These are phyloP conservation scores for Aspergillus affinis DNA, from an alignment of 495 filamentous ascomycete genomes.

Conservation along the genomic window DNA sequence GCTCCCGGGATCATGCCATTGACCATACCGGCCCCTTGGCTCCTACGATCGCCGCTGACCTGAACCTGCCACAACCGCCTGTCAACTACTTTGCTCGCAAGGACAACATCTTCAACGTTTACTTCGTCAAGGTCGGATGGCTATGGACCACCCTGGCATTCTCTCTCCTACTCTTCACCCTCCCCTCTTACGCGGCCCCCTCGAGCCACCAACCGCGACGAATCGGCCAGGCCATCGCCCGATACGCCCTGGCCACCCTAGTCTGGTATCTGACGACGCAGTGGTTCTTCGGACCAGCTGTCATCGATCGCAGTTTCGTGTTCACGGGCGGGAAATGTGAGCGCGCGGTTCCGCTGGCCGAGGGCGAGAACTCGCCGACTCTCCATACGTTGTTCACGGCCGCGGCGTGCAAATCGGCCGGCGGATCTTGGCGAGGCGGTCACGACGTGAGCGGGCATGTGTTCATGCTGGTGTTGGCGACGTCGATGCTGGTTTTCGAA, in stretches of 20 bases:
- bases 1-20: conserved; percentile 24
- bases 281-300: conserved; percentile 90
- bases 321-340: conserved; percentile 82
- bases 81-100: conserved; percentile 91
- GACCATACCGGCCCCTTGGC: conserved; percentile 62
- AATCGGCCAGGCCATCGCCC: conserved; percentile 48
- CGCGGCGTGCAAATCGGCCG: conserved; percentile 77
- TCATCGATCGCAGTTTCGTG: conserved; percentile 83
- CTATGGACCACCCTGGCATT: conserved; percentile 79
- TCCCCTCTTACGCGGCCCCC: conserved; percentile 49
- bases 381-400: conserved; percentile 61
- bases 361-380: conserved; percentile 26
- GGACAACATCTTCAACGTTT: conserved; percentile 81
- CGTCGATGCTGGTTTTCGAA: conserved; percentile 77
- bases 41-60: conserved; percentile 46
- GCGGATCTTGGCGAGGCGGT: conserved; percentile 83
- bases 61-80: conserved; percentile 29
- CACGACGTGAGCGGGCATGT: conserved; percentile 96
- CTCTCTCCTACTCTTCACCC: conserved; percentile 56
- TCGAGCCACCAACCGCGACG: conserved; percentile 24
- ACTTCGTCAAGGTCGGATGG: conserved; percentile 96
- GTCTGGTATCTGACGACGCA: conserved; percentile 85
- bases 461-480: conserved; percentile 83
- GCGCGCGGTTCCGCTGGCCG: conserved; percentile 27
- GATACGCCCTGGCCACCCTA: conserved; percentile 69